A percentile compares a stretch with the other conserved stretches of the same genome.
phyloP scores from a whole-genome alignment of 352 stramenopile genomes.

The Thalassiosira mediterranea region DNA sequence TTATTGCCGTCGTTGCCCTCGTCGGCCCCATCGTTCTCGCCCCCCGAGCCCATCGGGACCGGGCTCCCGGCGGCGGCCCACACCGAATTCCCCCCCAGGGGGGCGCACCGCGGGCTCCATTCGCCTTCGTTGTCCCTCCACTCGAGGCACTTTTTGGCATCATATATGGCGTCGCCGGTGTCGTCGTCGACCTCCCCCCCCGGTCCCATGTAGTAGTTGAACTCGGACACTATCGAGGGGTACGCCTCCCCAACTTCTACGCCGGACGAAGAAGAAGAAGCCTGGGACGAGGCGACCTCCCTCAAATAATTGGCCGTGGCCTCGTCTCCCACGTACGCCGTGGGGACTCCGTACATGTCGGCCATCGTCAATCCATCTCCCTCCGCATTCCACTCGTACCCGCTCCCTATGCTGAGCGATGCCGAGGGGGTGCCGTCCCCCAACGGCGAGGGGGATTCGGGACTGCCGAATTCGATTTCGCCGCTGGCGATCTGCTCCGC shows the following conservation, averaged over 20 bases:
- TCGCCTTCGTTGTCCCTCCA: slow-evolving; percentile 69
- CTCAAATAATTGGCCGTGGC: slow-evolving; percentile 55
- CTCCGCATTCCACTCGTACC: slow-evolving; percentile 69
- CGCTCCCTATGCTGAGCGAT: slow-evolving; percentile 53
- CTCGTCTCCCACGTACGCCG: slow-evolving; percentile 59
- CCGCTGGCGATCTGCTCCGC: slow-evolving; percentile 9
- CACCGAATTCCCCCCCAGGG: slow-evolving; percentile 73
- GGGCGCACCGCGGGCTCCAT: slow-evolving; percentile 79
- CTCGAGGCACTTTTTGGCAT: slow-evolving; percentile 57
- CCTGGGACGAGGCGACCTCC: slow-evolving; percentile 29
- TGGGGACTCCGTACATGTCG: slow-evolving; percentile 74
- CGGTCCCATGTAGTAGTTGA: slow-evolving; percentile 85
- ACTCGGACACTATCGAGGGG: slow-evolving; percentile 63
- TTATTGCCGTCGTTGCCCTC: slow-evolving; percentile 9
- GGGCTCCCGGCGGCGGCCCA: slow-evolving; percentile 68
- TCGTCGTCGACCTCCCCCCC: slow-evolving; percentile 3
- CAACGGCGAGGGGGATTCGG: slow-evolving; percentile 57
- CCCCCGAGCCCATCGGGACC: slow-evolving; percentile 11
- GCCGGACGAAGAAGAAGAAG: slow-evolving; percentile 9
- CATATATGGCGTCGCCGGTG: slow-evolving; percentile 28
- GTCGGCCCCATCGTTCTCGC: slow-evolving; percentile 3
- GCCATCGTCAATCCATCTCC: slow-evolving; percentile 59
- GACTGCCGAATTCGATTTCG: slow-evolving; percentile 42
- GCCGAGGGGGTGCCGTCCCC: slow-evolving; percentile 66
- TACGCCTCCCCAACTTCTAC: slow-evolving; percentile 3